These are phyloP conservation scores for Sporisorium sorghi DNA, from an alignment of 1,284 basidiomycete species.

Conservation along the genomic window DNA sequence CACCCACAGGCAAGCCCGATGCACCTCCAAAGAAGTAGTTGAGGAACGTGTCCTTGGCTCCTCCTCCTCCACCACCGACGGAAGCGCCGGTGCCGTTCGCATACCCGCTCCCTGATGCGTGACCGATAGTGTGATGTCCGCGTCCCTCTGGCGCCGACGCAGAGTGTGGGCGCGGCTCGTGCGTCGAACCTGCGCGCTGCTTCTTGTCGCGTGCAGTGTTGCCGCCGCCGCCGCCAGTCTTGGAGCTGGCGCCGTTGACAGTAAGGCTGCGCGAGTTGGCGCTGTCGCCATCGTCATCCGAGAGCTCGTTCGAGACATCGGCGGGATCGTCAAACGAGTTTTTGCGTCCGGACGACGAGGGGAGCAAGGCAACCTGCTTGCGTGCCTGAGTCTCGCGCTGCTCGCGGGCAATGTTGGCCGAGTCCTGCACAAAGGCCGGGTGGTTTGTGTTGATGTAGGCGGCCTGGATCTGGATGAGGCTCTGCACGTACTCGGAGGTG, in stretches of 20 bases:
- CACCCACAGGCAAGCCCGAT: slow-evolving; percentile 57
- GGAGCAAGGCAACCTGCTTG: slow-evolving; percentile 60
- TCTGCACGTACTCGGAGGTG: slow-evolving; percentile 94
- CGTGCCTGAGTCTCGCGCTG: slow-evolving; percentile 59
- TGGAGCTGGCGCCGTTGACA: slow-evolving; percentile 37
- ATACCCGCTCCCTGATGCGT: slow-evolving; percentile 25
- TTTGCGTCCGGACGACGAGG: slow-evolving; percentile 69
- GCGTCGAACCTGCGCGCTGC: slow-evolving; percentile 34
- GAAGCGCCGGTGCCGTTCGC: slow-evolving; percentile 21
- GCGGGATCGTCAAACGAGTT: slow-evolving; percentile 52
- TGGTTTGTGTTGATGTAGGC: slow-evolving; percentile 99
- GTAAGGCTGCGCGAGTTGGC: slow-evolving; percentile 35
- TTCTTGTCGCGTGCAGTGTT: slow-evolving; percentile 42
- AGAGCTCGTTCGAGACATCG: slow-evolving; percentile 42
- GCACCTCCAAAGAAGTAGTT: slow-evolving; percentile 69
- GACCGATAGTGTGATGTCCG: slow-evolving; percentile 47
- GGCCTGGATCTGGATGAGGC: slow-evolving; percentile 94
- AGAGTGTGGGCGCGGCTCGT: slow-evolving; percentile 46
- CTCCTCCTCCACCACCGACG: slow-evolving; percentile 30
- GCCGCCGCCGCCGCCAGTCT: slow-evolving; percentile 36
- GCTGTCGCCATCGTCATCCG: slow-evolving; percentile 57
- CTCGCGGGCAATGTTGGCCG: slow-evolving; percentile 66
- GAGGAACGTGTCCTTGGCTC: slow-evolving; percentile 64
- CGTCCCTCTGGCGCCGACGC: slow-evolving; percentile 34
- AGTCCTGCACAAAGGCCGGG: slow-evolving; percentile 80